Conservation (phyloP, 2,329 filamentous ascomycete species). For the Hypoxylon sp. region DNA sequence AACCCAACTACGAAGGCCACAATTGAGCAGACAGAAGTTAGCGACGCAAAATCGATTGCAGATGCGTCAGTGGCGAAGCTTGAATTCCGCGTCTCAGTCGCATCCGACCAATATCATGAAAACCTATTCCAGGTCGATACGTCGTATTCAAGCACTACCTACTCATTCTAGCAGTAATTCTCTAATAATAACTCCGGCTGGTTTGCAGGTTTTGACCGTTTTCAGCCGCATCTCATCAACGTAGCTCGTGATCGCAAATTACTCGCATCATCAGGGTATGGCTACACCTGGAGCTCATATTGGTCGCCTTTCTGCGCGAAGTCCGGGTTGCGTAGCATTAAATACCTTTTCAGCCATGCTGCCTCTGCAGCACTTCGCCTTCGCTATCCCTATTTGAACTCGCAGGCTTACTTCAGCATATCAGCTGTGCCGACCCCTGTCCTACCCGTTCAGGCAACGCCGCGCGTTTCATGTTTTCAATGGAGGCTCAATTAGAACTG, state of each 20-base stretch:
- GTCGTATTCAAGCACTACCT: conserved; percentile 12
- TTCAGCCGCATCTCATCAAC: conserved; percentile 31
- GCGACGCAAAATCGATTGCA: conserved; percentile 3
- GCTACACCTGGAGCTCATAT: conserved; percentile 16
- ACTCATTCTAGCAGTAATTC: not conserved
- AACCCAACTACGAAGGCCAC: not conserved
- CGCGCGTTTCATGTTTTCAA: conserved; percentile 24
- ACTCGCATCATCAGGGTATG: conserved; percentile 7
- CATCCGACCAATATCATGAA: conserved; percentile 12
- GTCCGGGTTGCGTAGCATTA: conserved; percentile 21
- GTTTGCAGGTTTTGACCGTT: conserved; percentile 24
- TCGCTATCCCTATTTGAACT: conserved; percentile 28
- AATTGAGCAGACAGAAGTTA: not conserved
- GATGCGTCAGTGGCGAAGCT: conserved; percentile 17
- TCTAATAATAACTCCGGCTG: conserved; percentile 37
- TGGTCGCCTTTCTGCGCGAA: conserved; percentile 24
- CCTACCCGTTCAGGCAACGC: conserved; percentile 8
- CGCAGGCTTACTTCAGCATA: conserved; percentile 22
- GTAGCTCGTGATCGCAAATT: conserved; percentile 9
- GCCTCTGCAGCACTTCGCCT: conserved; percentile 24
- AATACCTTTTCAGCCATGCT: conserved; percentile 11
- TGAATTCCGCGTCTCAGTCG: conserved; percentile 21
- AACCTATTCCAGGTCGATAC: conserved; percentile 17
- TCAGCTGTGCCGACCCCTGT: conserved; percentile 25
- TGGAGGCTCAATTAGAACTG: conserved; percentile 21